A percentile compares a stretch with the other conserved stretches of the same genome.
phyloP scores from a whole-genome alignment of 805 yeast species.

The Lachancea kluyveri region DNA sequence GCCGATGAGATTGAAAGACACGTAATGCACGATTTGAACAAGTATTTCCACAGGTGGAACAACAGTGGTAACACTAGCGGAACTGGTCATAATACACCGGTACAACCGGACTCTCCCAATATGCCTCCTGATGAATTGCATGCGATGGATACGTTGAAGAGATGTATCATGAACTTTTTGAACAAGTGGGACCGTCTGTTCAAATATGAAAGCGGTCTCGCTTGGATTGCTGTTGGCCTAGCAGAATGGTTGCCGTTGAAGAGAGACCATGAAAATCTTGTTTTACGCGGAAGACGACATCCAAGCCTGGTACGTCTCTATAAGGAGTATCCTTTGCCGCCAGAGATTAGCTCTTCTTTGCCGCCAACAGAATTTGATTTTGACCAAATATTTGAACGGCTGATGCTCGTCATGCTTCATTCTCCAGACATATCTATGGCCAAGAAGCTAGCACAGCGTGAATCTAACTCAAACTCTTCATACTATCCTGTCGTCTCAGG shows the following conservation, averaged over 20 bases:
- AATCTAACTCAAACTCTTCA: slow-evolving; percentile 10
- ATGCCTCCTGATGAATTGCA: slow-evolving; percentile 37
- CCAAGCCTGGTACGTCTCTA: slow-evolving; percentile 14
- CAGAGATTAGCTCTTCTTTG: slow-evolving; percentile 14
- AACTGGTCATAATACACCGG: slow-evolving; percentile 2
- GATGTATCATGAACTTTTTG: slow-evolving; percentile 57
- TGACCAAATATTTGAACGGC: slow-evolving; percentile 66
- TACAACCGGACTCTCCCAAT: slow-evolving; percentile 14
- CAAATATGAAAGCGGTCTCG: slow-evolving; percentile 72
- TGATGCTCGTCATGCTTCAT: slow-evolving; percentile 69
- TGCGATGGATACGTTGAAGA: slow-evolving; percentile 50
- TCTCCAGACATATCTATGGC: slow-evolving; percentile 46
- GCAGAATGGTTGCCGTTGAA: slow-evolving; percentile 86
- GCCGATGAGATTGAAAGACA: slow-evolving; percentile 25
- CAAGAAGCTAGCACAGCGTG: slow-evolving; percentile 11
- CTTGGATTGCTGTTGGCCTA: slow-evolving; percentile 83
- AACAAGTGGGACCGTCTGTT: slow-evolving; percentile 73
- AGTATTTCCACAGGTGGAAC: slow-evolving; percentile 41
- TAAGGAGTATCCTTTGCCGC: slow-evolving; percentile 27
- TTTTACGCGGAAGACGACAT: slow-evolving; percentile 22
- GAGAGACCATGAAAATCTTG: slow-evolving; percentile 27
- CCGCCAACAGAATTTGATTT: slow-evolving; percentile 40
- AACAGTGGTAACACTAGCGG: slow-evolving; percentile 5
- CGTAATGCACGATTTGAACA: slow-evolving; percentile 52
- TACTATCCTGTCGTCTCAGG: slow-evolving; percentile 32